phyloP scores from a whole-genome alignment of 768 basidiomycete genomes.

The Hebeloma cylindrosporum region DNA sequence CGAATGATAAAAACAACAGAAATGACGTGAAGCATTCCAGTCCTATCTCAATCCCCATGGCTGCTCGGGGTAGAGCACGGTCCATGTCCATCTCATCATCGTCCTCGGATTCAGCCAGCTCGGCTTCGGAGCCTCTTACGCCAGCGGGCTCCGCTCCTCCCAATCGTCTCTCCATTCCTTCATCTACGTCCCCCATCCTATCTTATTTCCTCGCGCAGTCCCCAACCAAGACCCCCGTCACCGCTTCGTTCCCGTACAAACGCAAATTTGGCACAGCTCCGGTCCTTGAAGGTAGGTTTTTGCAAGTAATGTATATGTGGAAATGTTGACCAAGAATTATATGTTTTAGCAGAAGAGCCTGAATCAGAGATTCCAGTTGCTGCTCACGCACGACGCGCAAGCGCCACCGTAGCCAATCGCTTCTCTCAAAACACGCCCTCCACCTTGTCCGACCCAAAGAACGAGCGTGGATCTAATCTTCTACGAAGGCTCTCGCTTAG shows the following conservation, averaged over 20 bases:
- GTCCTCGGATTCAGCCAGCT: slow-evolving; percentile 54
- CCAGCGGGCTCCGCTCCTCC: slow-evolving; percentile 44
- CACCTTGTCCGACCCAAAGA: slow-evolving; percentile 45
- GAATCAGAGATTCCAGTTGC: slow-evolving; percentile 42
- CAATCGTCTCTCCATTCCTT: slow-evolving; percentile 48
- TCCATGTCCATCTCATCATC: slow-evolving; percentile 64
- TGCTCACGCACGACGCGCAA: slow-evolving; percentile 60
- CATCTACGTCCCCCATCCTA: slow-evolving; percentile 68
- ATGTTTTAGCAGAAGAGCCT: slow-evolving; percentile 42
- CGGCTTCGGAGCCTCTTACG: slow-evolving; percentile 52
- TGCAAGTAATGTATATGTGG: background rate
- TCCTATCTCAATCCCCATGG: slow-evolving; percentile 71
- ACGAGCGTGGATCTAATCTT: slow-evolving; percentile 69
- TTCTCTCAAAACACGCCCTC: slow-evolving; percentile 47
- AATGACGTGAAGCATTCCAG: slow-evolving; percentile 48
- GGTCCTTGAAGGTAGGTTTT: slow-evolving; percentile 57
- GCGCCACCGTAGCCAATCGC: slow-evolving; percentile 52
- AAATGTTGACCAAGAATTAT: too few species aligned
- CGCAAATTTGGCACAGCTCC: slow-evolving; percentile 55
- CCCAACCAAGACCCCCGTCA: slow-evolving; percentile 43
- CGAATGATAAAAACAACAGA: slow-evolving; percentile 32
- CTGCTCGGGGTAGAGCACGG: slow-evolving; percentile 45
- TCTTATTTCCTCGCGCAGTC: slow-evolving; percentile 67
- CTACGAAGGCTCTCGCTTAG: slow-evolving; percentile 76
- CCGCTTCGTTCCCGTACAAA: slow-evolving; percentile 58